phyloP scores from a whole-genome alignment of 208 protist genomes.

The Leishmania lainsoni region DNA sequence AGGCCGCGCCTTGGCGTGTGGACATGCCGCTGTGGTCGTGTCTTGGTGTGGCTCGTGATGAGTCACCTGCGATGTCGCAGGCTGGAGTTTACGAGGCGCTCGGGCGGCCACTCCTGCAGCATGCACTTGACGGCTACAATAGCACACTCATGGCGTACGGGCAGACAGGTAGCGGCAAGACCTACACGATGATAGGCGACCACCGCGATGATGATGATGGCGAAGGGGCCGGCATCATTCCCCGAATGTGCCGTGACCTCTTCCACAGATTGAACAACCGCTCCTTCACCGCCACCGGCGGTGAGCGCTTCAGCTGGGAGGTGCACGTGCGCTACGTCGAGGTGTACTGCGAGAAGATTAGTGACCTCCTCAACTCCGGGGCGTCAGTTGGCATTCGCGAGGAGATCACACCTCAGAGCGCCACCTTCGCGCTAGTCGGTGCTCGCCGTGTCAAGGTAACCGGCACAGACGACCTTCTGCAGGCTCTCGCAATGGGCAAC shows the following conservation, averaged over 20 bases:
- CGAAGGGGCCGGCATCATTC: slow-evolving; percentile 76
- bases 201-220: slow-evolving; percentile 11
- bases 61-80: slow-evolving; percentile 60
- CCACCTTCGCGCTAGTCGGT: slow-evolving; percentile 65
- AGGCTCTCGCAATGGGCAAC: slow-evolving; percentile 71
- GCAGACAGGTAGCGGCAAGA: slow-evolving; percentile 91
- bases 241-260: slow-evolving; percentile 80
- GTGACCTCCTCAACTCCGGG: slow-evolving; percentile 79
- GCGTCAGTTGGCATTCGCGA: slow-evolving; percentile 65
- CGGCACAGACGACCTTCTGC: slow-evolving; percentile 61
- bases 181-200: slow-evolving; percentile 90
- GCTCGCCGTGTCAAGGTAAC: slow-evolving; percentile 51
- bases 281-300: slow-evolving; percentile 48
- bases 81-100: slow-evolving; percentile 79
- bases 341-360: slow-evolving; percentile 91
- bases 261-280: slow-evolving; percentile 64
- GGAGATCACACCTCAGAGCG: slow-evolving; percentile 62
- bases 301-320: slow-evolving; percentile 74
- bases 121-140: slow-evolving; percentile 92
- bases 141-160: slow-evolving; percentile 92
- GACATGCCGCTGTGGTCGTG: slow-evolving; percentile 79
- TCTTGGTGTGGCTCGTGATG: slow-evolving; percentile 44
- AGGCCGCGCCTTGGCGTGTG: slow-evolving; percentile 46
- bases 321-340: slow-evolving; percentile 87
- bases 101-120: slow-evolving; percentile 88